phyloP scores from a whole-genome alignment of 2,329 filamentous ascomycete species.

The Cercospora sojina region DNA sequence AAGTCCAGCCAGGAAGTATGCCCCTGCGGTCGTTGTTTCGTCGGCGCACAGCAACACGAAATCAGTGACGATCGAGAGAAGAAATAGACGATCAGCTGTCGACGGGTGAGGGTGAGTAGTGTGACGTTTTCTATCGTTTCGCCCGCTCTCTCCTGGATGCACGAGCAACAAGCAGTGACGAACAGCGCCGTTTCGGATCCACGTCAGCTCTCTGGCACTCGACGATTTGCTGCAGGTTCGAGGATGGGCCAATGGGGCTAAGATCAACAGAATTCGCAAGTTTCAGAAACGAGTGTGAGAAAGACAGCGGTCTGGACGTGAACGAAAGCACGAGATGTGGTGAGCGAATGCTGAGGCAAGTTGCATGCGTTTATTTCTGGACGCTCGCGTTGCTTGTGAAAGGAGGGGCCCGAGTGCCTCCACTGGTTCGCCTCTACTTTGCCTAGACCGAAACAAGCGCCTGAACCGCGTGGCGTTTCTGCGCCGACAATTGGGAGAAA shows the following conservation, averaged over 20 bases:
- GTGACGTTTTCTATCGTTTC: conserved; percentile 4
- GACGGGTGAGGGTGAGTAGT: background rate
- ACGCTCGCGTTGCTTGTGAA: conserved; percentile 5
- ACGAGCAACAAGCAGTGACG: conserved; percentile 5
- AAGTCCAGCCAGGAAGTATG: background rate
- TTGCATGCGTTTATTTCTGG: conserved; percentile 8
- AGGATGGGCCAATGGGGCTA: background rate
- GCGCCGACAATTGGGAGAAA: background rate
- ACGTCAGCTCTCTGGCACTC: conserved; percentile 7
- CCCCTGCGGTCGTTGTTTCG: background rate
- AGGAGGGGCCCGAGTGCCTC: background rate
- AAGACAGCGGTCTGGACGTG: background rate
- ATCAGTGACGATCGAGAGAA: background rate
- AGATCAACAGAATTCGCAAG: background rate
- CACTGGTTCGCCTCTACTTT: conserved; percentile 7
- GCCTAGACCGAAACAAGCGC: conserved; percentile 13
- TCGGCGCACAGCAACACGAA: background rate
- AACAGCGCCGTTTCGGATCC: conserved; percentile 9
- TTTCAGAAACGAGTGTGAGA: conserved; percentile 10
- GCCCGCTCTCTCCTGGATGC: conserved; percentile 9
- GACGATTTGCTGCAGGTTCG: background rate
- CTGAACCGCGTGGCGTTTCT: conserved; percentile 10
- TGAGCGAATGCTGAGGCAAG: background rate
- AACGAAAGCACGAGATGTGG: background rate
- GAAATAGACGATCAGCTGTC: background rate